Conservation (phyloP, 345 rosid genomes). For the Euphorbia pulcherrima region DNA sequence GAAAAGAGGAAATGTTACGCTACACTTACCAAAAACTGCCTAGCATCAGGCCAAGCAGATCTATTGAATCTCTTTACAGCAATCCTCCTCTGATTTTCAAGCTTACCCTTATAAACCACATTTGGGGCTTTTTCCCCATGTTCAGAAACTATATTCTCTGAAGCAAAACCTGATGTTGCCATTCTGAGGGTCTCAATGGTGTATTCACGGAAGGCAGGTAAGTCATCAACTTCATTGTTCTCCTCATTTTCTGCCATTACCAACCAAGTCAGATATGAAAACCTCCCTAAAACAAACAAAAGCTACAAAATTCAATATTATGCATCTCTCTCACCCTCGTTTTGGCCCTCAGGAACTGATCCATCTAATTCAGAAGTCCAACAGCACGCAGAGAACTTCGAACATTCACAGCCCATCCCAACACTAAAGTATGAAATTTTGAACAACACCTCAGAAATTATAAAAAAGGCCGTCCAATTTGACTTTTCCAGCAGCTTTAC, state of each 20-base stretch:
- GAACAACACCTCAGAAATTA: background rate
- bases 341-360: conserved; percentile 24
- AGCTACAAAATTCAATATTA: background rate
- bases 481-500: conserved; percentile 8
- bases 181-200: conserved; percentile 34
- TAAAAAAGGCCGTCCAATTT: background rate
- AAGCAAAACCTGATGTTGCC: conserved; percentile 69
- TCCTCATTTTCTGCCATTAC: conserved; percentile 28
- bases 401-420: conserved; percentile 45
- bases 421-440: conserved; percentile 9
- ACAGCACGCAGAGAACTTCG: conserved; percentile 38
- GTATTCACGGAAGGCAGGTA: conserved; percentile 37
- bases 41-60: conserved; percentile 87
- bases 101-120: conserved; percentile 86
- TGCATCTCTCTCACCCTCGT: conserved; percentile 31
- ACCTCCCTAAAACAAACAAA: conserved; percentile 8
- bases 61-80: conserved; percentile 88
- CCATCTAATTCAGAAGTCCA: conserved; percentile 28
- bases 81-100: conserved; percentile 66
- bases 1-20: no score
- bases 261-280: conserved; percentile 10
- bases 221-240: conserved; percentile 21
- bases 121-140: conserved; percentile 97
- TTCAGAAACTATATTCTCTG: conserved; percentile 86
- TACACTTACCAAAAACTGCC: conserved; percentile 88